Evolutionary conservation across 2,329 filamentous ascomycete species (phyloP), one percentile per base, ranked within the genome.

Genomic region (Aspergillus puulaauensis): DNA sequence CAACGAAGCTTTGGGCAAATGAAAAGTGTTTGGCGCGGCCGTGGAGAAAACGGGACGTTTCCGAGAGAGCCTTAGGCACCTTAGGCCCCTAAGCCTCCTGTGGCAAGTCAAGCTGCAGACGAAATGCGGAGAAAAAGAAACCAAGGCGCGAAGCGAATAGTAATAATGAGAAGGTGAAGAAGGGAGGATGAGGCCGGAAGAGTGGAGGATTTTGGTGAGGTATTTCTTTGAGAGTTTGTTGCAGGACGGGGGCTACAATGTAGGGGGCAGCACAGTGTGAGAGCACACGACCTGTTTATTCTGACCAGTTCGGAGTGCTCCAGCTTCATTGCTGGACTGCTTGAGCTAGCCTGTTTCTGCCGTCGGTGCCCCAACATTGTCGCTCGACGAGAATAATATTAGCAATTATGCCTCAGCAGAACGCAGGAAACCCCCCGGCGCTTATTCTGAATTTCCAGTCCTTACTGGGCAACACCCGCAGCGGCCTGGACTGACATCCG

Each of bases 1-100:
- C 63, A 57, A 63, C 63, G 62, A 64, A 66, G 64, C 64, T 66
- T 66, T 58, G 43, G 60, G 58, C 56, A 58, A 58, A 58, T 61
- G 44, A 54, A 46, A 47, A 35, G 21, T 15, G 33, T 52, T 57
- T 48, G 60, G 63, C 57, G 43, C 33, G 31, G 54, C 12, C 51
- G 61, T 64, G 64, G 62, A 62, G 61, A 57, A 57, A 57, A 64
- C 61, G 61, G 64, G 63, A 64, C 53, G 58, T 53, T 59, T 65
- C 64, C 59, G 63, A 65, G 43, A 54, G 58, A 12, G 56, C 12
- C 46, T 50, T 40, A n/a, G 33, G 40, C 40, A 53, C 43, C 41
- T 47, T 4, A 31, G 12, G 35, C 35, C 35, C 35, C 35, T 31
- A 49, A 49, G 31, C 46, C 46, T 37, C 46, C 31, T n/a, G 17